phyloP scores from a whole-genome alignment of 73 alveolate species.

The Paramecium tetraurelia region DNA sequence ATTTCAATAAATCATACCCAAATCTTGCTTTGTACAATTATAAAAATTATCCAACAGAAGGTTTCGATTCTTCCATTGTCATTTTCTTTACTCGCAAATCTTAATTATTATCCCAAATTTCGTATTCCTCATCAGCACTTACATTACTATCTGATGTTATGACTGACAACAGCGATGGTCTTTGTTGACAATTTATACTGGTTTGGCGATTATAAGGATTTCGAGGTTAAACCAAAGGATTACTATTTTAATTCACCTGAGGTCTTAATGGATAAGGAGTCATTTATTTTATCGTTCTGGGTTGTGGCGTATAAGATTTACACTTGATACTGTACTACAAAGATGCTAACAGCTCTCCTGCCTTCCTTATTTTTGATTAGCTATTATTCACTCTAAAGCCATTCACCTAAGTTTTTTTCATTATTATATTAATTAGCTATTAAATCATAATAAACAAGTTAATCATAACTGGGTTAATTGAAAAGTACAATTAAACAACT shows the following conservation, averaged over 20 bases:
- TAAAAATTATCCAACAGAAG: constrained; percentile 32
- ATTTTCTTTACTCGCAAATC: constrained; percentile 4
- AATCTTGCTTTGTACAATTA: constrained; percentile 20
- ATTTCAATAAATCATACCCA: not conserved
- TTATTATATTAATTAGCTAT: not conserved
- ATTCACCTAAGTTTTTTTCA: not conserved
- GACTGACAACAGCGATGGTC: not conserved
- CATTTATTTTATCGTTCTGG: not conserved
- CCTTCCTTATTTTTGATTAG: not conserved
- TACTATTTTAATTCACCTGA: not conserved
- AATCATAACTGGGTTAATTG: not conserved
- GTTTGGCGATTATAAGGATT: not conserved
- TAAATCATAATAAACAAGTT: not conserved
- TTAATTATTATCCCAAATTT: constrained; percentile 23
- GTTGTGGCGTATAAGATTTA: not conserved
- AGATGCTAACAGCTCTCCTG: not conserved
- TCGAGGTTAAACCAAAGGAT: not conserved
- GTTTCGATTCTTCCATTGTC: constrained; percentile 18
- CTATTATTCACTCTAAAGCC: not conserved
- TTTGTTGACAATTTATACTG: not conserved
- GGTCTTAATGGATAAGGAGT: not conserved
- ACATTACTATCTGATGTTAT: not conserved
- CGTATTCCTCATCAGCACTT: constrained; percentile 32
- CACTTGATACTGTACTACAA: not conserved
- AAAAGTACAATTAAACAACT: not conserved